Base-by-base conservation (phyloP, 371 early-diverging fungal genomes). In the Mortierella sp. region DNA sequence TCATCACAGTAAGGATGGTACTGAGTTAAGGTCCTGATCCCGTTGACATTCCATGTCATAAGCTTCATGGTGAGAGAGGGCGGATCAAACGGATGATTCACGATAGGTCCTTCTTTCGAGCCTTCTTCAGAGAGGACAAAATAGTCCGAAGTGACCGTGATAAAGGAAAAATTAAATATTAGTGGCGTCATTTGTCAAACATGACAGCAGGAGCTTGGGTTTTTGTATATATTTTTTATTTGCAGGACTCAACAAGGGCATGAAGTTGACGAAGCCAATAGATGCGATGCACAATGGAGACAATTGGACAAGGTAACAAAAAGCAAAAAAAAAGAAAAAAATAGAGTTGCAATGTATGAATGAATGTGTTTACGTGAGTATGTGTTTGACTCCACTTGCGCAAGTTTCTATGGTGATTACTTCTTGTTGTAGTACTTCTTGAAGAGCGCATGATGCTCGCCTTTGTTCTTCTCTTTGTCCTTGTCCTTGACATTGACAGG, bases 11-110 rank as follows among this genome's bases (percentile, higher is more conserved):
- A 94, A 38, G 94, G 94, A 78, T 93, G 87, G 77, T 94, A 94
- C 45, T 94, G 90, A 14, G 89, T 82, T 44, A 91, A 78, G 28
- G 93, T 89, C n/a, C 90, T 73, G 44, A 94, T 83, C 47, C 94
- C 93, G 81, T 94, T 94, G 34, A 94, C 91, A 78, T 94, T 94
- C 94, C 94, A 94, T 24, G 93, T 91, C 80, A 92, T 80, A 68
- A 94, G 89, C 73, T 91, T 89, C 93, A 94, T 93, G 65, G 68
- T 21, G 34, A 8, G 19, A 3, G 24, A 3, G 21, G 11, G 21
- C 14, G 58, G 63, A 60, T 19, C 10, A 10, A 19, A 8, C 3
- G 3, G 21, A 68, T 21, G 24, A 38, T 34, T 5, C 21, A 63
- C 16, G n/a, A n/a, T n/a, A 28, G 0, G 13, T 26, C 26, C 14